Percentiles rank a stretch among this genome's conserved stretches.
These are phyloP conservation scores for Cercospora citrullina DNA, from an alignment of 2,329 filamentous ascomycete genomes.

Conservation along the genomic window DNA sequence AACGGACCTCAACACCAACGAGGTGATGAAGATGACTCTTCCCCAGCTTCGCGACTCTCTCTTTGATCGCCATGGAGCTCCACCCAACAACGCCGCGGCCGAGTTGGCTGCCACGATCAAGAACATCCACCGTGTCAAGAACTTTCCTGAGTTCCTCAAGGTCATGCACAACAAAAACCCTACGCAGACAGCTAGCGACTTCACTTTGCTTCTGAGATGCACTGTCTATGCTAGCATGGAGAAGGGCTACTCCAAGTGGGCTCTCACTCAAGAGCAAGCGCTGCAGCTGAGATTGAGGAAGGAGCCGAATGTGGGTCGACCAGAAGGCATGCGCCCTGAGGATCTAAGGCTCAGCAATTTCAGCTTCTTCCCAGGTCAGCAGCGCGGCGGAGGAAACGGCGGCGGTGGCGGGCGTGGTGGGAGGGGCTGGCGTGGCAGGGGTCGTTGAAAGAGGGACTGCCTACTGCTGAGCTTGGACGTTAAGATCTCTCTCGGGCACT, in stretches of 20 bases:
- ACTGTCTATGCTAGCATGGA: slow-evolving; percentile 23
- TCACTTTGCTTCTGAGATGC: slow-evolving; percentile 23
- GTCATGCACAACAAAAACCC: slow-evolving; percentile 23
- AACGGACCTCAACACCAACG: slow-evolving; percentile 4
- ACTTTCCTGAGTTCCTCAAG: slow-evolving; percentile 22
- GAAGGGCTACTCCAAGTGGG: slow-evolving; percentile 26
- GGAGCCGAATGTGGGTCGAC: slow-evolving; percentile 21
- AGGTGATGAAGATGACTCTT: slow-evolving; percentile 16
- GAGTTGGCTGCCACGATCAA: slow-evolving; percentile 23
- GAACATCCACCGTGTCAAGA: slow-evolving; percentile 26
- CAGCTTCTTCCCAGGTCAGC: slow-evolving; percentile 24
- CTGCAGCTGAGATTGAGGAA: slow-evolving; percentile 20
- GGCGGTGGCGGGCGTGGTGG: slow-evolving; percentile 9
- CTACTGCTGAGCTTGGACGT: background rate
- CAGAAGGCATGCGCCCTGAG: slow-evolving; percentile 15
- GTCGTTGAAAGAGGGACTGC: background rate
- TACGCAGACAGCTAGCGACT: slow-evolving; percentile 4
- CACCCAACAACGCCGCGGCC: slow-evolving; percentile 25
- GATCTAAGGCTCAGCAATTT: slow-evolving; percentile 1
- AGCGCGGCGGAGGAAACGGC: background rate
- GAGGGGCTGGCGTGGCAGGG: slow-evolving; percentile 5
- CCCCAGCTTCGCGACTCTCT: slow-evolving; percentile 21
- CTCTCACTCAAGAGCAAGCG: slow-evolving; percentile 25
- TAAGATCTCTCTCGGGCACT: background rate
- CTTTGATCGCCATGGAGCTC: slow-evolving; percentile 28